Conservation (phyloP, 805 yeast species). For the Candida jianshihensis region DNA sequence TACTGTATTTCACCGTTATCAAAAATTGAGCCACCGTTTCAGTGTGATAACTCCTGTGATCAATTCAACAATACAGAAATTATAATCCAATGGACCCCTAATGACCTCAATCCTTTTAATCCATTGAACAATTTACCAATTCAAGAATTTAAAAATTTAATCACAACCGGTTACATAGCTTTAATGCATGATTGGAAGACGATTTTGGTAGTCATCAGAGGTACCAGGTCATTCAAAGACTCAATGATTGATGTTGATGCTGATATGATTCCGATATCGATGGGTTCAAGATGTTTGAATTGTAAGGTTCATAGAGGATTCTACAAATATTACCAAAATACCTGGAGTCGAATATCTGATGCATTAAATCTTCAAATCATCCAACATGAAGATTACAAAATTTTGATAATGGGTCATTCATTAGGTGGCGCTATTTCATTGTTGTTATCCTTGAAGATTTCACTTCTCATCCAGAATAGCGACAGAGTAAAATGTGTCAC, state of each 20-base stretch:
- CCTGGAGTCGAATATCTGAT: conserved; percentile 6
- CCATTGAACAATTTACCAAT: too few relatives aligned
- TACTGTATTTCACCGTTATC: conserved; percentile 20
- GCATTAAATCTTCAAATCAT: conserved; percentile 1
- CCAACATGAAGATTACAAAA: conserved; percentile 5
- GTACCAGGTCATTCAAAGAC: conserved; percentile 23
- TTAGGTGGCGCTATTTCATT: conserved; percentile 22
- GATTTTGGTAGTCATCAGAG: conserved; percentile 15
- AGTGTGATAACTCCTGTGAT: conserved; percentile 19
- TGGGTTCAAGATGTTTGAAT: conserved; percentile 3
- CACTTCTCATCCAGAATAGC: not conserved
- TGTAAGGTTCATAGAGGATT: conserved; percentile 22
- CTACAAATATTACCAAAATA: conserved; percentile 7
- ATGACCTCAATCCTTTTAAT: conserved; percentile 6
- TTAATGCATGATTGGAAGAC: conserved; percentile 7
- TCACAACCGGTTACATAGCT: conserved; percentile 21
- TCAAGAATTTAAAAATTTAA: conserved; percentile 11
- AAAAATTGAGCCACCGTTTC: conserved; percentile 15
- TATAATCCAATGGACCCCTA: conserved; percentile 20
- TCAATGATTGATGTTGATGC: conserved; percentile 18
- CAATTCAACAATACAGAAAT: conserved; percentile 17
- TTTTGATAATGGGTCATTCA: conserved; percentile 21
- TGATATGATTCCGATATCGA: conserved; percentile 16
- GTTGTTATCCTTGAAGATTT: conserved; percentile 8
- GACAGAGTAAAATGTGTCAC: conserved; percentile 7